These are phyloP conservation scores for Phylloporus arenicola DNA, from an alignment of 768 basidiomycete genomes.

Conservation along the genomic window DNA sequence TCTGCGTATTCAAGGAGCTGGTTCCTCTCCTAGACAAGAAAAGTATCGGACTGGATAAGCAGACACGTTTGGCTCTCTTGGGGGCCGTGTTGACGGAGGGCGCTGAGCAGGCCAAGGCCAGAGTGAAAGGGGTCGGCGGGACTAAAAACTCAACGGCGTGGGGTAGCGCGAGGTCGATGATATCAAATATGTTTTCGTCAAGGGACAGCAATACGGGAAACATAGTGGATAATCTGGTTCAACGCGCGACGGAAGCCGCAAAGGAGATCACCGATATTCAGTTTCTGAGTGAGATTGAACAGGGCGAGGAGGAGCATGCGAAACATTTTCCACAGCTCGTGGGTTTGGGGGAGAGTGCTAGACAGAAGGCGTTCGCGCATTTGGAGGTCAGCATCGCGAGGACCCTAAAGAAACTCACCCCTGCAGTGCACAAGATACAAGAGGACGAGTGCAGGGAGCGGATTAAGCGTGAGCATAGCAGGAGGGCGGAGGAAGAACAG, in stretches of 20 bases:
- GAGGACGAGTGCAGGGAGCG: not conserved
- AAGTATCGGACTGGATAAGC: not conserved
- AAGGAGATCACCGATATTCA: slow-evolving; percentile 8
- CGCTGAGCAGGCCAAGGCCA: slow-evolving; percentile 3
- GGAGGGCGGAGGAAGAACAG: slow-evolving; percentile 6
- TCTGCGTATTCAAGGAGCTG: slow-evolving; percentile 11
- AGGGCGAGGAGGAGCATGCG: not conserved
- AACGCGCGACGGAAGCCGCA: not conserved
- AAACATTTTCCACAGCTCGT: not conserved
- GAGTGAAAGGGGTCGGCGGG: not conserved
- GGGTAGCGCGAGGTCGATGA: too few relatives aligned
- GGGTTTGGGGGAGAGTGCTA: not conserved
- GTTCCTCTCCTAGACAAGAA: not conserved
- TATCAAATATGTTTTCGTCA: not conserved
- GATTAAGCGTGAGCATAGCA: slow-evolving; percentile 1
- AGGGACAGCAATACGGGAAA: not conserved
- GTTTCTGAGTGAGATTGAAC: slow-evolving; percentile 10
- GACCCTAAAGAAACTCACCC: slow-evolving; percentile 8
- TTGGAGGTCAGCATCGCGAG: not conserved
- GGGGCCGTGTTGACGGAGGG: slow-evolving; percentile 4
- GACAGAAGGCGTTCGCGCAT: not conserved
- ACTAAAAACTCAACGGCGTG: too few relatives aligned
- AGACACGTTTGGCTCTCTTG: not conserved
- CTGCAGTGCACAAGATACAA: slow-evolving; percentile 8
- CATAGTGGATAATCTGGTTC: slow-evolving; percentile 3